Evolutionary conservation across 305 asterid genomes (phyloP), one percentile per base, ranked within the genome.

Genomic region (Fraxinus ornus): DNA sequence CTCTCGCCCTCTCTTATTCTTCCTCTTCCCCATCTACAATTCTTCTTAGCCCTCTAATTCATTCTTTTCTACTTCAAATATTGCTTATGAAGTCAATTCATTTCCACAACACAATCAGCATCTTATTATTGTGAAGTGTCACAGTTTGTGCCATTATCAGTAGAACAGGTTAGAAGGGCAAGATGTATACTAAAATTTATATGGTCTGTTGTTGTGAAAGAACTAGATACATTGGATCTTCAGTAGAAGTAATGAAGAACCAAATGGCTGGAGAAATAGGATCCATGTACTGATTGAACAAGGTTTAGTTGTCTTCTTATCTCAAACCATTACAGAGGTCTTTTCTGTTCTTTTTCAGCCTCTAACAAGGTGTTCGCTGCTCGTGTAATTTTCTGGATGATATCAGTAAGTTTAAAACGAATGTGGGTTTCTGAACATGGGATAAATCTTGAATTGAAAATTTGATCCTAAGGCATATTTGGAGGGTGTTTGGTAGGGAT

Each of bases 1-100:
- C 19, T 80, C 39, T 5, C 36, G 21, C 33, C 41, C 26, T 75
- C 76, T 66, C 60, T 66, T 24, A 1, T 64, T 64, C 12, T 64
- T 3, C 72, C 72, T 39, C 39, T 79, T 74, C 33, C 28, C 5
- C 5, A 2, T 4, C 44, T 13, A 21, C 21, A 47, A 8, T 30
- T 24, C 33, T 68, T 44, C 71, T 81, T 60, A 57, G 57, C 49
- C 19, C 21, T 37, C 71, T 79, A 22, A 49, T 12, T 24, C 30
- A 36, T 35, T 36, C 62, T 62, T 62, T 22, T 44, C 77, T 64
- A 39, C 82, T 64, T 39, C 22, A 1, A 22, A 71, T 22, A 64
- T 22, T 64, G 32, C 72, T 64, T 64, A 64, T 64, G 72, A 80
- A 44, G 52, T 24, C 55, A 77, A 72, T 47, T 80, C 26, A 9